Percentiles rank a stretch among this genome's conserved stretches.
Conservation (phyloP, 495 filamentous ascomycete species). For the Penicillium simplicissimum region DNA sequence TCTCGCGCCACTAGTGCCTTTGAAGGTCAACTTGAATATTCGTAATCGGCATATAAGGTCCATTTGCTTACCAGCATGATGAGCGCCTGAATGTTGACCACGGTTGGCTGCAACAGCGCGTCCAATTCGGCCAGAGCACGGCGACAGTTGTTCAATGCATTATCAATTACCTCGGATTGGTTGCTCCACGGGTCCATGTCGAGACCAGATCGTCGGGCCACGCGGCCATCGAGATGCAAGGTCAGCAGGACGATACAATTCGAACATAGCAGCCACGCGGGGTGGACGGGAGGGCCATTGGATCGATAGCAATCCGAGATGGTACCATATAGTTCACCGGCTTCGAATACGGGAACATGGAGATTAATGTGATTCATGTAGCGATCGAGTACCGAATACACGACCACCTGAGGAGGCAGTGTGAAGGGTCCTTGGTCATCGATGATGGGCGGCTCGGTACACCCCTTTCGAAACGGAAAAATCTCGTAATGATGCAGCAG, state of each 20-base stretch:
- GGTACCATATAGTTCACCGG: not conserved
- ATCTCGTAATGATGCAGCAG: not conserved
- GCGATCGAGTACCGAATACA: slow-evolving; percentile 1
- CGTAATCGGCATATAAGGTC: not conserved
- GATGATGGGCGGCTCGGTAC: not conserved
- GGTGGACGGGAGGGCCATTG: not conserved
- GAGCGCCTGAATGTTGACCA: slow-evolving; percentile 4
- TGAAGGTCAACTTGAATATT: not conserved
- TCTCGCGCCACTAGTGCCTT: slow-evolving; percentile 1
- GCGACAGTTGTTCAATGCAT: not conserved
- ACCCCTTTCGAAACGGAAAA: not conserved
- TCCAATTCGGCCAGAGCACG: not conserved
- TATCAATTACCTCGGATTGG: not conserved
- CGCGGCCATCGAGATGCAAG: not conserved
- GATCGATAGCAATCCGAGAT: not conserved
- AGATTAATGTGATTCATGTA: not conserved
- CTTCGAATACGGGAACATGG: not conserved
- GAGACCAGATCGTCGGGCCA: slow-evolving; percentile 2
- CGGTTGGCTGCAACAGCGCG: not conserved
- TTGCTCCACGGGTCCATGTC: not conserved
- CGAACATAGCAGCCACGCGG: not conserved
- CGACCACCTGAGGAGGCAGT: not conserved
- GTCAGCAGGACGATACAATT: slow-evolving; percentile 3
- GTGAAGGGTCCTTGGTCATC: not conserved
- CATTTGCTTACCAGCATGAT: slow-evolving; percentile 1